Base-by-base conservation (phyloP, 1,284 basidiomycete genomes). In the Ganoderma resinaceum region DNA sequence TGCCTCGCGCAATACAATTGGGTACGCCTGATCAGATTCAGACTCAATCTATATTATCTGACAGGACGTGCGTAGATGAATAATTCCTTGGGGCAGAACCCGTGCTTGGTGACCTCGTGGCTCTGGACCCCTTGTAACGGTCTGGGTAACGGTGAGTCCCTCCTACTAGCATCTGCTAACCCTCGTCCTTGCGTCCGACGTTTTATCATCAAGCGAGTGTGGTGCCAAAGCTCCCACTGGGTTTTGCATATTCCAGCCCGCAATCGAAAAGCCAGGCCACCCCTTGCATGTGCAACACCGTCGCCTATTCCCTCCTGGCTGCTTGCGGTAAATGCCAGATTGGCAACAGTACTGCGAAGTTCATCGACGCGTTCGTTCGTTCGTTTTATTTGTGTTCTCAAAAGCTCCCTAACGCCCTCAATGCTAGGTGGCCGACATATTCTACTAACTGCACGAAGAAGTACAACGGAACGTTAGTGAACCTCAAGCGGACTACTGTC, bases 251-350 rank as follows among this genome's bases (percentile, higher is more conserved):
- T 7, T 20, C n/a, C 6, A n/a, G 43, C 18, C 43, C 43, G n/a
- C 6, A 11, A 6, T 46, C 43, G 43, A 46, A n/a, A 9, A n/a
- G 23, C 20, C 8, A 46, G 20, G n/a, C 43, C 20, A 46, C 43
- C 43, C 31, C 57, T 38, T 65, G 63, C 63, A 29, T 43, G 20
- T 65, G 63, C 57, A 65, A 60, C 42, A 65, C 63, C 0, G 63
- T 65, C 29, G 9, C 49, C 29, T 65, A 65, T 14, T 65, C 63
- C 11, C 14, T 52, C 18, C 49, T 65, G 3, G 52, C 63, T 2
- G 63, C 63, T 5, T 65, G 63, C 31, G 63, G 40, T 5, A 8
- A 31, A 16, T 65, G 63, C 42, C 55, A 65, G 57, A n/a, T 46
- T 23, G 55, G 63, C 23, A 53, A 31, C 16, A 31, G 23, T 29